Evolutionary conservation across 2,329 filamentous ascomycete genomes (phyloP), one percentile per base, ranked within the genome.

Genomic region (Lachnellula occidentalis): DNA sequence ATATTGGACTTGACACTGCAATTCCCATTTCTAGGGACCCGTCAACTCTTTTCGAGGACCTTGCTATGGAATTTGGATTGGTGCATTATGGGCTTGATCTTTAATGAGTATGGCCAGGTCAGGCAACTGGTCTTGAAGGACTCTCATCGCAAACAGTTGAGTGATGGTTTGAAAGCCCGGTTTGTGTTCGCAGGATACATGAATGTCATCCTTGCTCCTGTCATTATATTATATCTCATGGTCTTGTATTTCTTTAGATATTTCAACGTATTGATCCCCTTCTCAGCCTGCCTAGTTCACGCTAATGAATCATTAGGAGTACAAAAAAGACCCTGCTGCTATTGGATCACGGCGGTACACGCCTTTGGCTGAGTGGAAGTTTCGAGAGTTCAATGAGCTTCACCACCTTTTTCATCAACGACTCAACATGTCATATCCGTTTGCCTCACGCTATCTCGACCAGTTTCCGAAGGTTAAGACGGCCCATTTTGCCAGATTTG

Each of bases 391-490:
- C 78, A 99, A 99, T 66, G 94, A 99, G 70, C 78, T 99, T 1
- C 87, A 87, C 54, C 94, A 99, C 70, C 78, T 97, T 2, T 99
- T 97, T 65, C 82, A 91, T 57, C 88, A 92, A 60, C 85, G 94
- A 19, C 77, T 92, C 42, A 92, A 95, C 61, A 95, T 97, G 87
- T 96, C 94, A 0, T 91, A 94, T 66, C 92, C 92, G 0, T 96
- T 90, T 68, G 92, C 94, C 2, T 90, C 87, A 34, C 83, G 90
- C 47, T 99, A 99, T 66, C 80, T 99, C 24, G 90, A 96, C 60
- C 92, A 97, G 61, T 99, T 99, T 58, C 94, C 94, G 0, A 97
- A 97, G 70, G 86, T 92, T 67, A 95, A 96, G 72, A 94, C 86
- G 0, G 87, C 94, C 58, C 91, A 95, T 64, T 69, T 92, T 36